These are phyloP conservation scores for Gonapodya prolifera DNA, from an alignment of 192 early-diverging fungal species.

Conservation along the genomic window DNA sequence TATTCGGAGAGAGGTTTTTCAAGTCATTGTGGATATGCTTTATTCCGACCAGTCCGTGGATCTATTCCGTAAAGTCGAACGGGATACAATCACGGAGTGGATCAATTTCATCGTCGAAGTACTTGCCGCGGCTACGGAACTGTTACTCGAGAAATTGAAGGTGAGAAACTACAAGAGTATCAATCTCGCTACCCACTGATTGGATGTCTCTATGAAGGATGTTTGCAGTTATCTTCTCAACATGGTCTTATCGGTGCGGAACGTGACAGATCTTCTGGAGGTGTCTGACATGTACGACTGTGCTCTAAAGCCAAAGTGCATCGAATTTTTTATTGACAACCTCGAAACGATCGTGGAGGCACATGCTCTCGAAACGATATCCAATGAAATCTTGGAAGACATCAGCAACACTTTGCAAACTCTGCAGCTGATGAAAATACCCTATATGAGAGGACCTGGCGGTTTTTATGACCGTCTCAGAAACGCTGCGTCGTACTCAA, in stretches of 20 bases:
- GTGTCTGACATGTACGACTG: slow-evolving; percentile 32
- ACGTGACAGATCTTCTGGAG: slow-evolving; percentile 37
- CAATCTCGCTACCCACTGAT: slow-evolving; percentile 20
- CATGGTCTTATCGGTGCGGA: slow-evolving; percentile 24
- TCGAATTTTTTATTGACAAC: neutral
- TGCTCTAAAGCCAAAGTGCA: neutral
- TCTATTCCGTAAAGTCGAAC: slow-evolving; percentile 23
- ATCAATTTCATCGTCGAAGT: slow-evolving; percentile 38
- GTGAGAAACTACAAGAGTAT: slow-evolving; percentile 20
- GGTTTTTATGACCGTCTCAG: neutral
- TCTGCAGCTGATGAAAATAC: neutral
- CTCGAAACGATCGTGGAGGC: neutral
- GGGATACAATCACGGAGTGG: slow-evolving; percentile 27
- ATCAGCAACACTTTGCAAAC: neutral
- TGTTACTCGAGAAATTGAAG: slow-evolving; percentile 33
- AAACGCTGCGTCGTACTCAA: neutral
- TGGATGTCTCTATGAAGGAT: slow-evolving; percentile 19
- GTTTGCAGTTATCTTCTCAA: slow-evolving; percentile 14
- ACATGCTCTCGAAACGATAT: neutral
- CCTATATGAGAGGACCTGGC: neutral
- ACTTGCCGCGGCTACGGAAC: slow-evolving; percentile 48
- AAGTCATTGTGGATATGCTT: slow-evolving; percentile 34
- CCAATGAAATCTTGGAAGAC: neutral
- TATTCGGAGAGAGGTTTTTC: slow-evolving; percentile 30
- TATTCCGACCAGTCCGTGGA: slow-evolving; percentile 32